Percentiles rank a stretch among this genome's conserved stretches.
These are phyloP conservation scores for Penicillium pancosmium DNA, from an alignment of 495 filamentous ascomycete species.

Conservation along the genomic window DNA sequence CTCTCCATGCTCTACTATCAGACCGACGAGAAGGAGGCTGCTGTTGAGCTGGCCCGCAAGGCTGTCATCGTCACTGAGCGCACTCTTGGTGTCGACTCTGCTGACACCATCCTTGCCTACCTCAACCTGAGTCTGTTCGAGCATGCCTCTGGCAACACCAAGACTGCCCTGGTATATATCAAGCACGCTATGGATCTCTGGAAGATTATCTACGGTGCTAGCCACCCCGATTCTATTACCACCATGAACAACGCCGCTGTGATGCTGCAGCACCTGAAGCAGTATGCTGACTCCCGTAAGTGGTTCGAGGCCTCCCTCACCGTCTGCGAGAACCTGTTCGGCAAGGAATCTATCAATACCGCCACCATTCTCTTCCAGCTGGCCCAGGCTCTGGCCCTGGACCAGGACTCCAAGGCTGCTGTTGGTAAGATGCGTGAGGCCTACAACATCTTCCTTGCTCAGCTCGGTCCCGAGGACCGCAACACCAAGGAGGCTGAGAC, in stretches of 20 bases:
- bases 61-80: conserved; percentile 94
- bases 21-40: conserved; percentile 92
- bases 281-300: conserved; percentile 85
- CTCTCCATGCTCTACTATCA: conserved; percentile 95
- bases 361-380: conserved; percentile 98
- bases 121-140: conserved; percentile 96
- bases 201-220: conserved; percentile 93
- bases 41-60: conserved; percentile 94
- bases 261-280: conserved; percentile 93
- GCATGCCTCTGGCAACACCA: conserved; percentile 86
- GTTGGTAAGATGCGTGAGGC: conserved; percentile 92
- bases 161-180: conserved; percentile 78
- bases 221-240: conserved; percentile 96
- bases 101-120: conserved; percentile 91
- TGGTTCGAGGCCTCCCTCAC: conserved; percentile 95
- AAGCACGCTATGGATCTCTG: conserved; percentile 92
- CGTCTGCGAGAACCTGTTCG: conserved; percentile 85
- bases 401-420: conserved; percentile 87
- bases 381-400: conserved; percentile 89
- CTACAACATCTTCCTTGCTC: conserved; percentile 87
- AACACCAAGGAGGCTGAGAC: conserved; percentile 94
- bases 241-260: conserved; percentile 98
- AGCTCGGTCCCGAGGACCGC: conserved; percentile 83
- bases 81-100: conserved; percentile 89
- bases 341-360: conserved; percentile 83